Base-by-base conservation (phyloP, 129 eudicot genomes). In the Deinandra increscens region DNA sequence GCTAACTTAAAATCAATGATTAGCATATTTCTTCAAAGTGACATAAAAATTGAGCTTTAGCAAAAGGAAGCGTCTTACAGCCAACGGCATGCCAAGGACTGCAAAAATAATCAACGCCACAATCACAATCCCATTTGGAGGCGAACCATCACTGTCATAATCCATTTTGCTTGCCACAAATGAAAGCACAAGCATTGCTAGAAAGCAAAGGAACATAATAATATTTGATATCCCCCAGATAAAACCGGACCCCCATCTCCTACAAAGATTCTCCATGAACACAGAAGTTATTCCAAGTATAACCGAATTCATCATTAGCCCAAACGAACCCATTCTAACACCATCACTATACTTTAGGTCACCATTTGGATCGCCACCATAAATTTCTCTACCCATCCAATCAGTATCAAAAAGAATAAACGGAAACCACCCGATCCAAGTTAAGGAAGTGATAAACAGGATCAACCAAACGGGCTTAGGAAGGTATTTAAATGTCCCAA, bases 371-470 rank as follows among this genome's bases (percentile, higher is more conserved):
- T 87, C 77, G 3, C 99, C 99, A n/a, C 95, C 86, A 53, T 89
- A 94, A 38, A 94, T 82, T 60, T 94, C 99, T 45, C 99, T 86
- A 60, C 99, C 99, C 97, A 94, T 87, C 99, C 99, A 94, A 78
- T 94, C 99, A 41, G 99, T 94, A 56, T 94, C 99, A 79, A 86
- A 94, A 18, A 94, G 93, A 77, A 80, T 79, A 72, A 94, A 94
- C 1, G 99, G 99, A 74, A 94, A 94, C 99, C 99, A 94, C 3
- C 99, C 99, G 22, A 89, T 80, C 99, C 99, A 94, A 49, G 87
- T 94, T 43, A 94, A 71, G 62, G 93, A 82, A 65, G 90, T 84
- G 18, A 90, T 82, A 31, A 78, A 87, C 68, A 94, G 72, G 56
- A 94, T 76, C 56, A 90, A 42, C 99, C 99, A 94, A 31, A 94